phyloP scores from a whole-genome alignment of 2,329 filamentous ascomycete genomes.

The Cordyceps cateniannulata region DNA sequence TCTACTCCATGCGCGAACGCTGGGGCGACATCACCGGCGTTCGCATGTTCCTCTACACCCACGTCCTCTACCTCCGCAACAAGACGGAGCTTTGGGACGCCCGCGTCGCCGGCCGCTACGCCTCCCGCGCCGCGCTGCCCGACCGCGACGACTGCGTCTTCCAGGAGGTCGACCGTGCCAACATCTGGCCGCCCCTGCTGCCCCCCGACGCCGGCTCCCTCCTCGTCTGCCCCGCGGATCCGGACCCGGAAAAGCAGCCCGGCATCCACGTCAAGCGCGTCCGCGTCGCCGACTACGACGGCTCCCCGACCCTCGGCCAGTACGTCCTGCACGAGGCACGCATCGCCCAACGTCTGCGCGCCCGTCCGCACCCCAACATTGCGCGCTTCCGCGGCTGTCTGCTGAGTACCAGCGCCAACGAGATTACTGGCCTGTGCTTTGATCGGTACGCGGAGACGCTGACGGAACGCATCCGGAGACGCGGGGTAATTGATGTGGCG shows the following conservation, averaged over 20 bases:
- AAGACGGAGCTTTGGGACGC: not conserved
- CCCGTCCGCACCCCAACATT: not conserved
- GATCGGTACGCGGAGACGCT: not conserved
- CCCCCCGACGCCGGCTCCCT: not conserved
- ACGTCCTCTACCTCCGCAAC: not conserved
- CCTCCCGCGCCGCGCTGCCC: not conserved
- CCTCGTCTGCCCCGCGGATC: too few species aligned
- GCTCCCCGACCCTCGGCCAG: not conserved
- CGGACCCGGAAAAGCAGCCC: too few species aligned
- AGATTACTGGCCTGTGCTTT: not conserved
- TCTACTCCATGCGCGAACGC: not conserved
- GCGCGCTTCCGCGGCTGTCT: not conserved
- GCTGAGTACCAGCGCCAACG: not conserved
- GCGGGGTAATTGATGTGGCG: not conserved
- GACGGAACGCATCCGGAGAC: not conserved
- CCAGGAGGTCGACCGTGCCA: not conserved
- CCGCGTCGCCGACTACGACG: not conserved
- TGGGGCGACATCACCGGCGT: not conserved
- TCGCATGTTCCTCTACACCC: slow-evolving; percentile 1
- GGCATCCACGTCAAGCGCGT: not conserved
- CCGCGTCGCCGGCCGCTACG: not conserved
- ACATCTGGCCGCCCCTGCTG: not conserved
- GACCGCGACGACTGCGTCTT: not conserved
- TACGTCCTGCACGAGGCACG: slow-evolving; percentile 1
- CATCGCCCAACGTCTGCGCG: not conserved